A percentile compares a stretch with the other conserved stretches of the same genome.
Conservation (phyloP, 2,329 filamentous ascomycete genomes). For the Penicillium brasilianum region DNA sequence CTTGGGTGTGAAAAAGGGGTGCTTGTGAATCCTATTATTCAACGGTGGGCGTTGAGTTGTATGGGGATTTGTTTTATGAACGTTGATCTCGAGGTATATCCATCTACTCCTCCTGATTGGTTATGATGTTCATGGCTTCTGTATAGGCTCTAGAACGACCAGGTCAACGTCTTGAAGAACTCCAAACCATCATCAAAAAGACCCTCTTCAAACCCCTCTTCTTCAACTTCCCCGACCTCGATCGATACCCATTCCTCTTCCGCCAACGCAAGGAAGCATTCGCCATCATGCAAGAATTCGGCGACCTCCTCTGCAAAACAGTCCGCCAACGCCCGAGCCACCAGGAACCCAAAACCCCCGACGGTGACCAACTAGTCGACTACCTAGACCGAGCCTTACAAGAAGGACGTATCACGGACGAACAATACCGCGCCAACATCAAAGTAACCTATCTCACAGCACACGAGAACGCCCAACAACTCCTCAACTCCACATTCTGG, state of each 20-base stretch:
- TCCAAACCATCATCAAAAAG: conserved; percentile 35
- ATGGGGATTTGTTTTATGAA: conserved; percentile 35
- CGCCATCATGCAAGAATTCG: conserved; percentile 34
- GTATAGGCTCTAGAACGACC: conserved; percentile 30
- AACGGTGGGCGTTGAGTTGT: conserved; percentile 36
- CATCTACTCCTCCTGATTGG: not conserved
- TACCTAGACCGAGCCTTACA: conserved; percentile 29
- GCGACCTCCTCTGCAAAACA: conserved; percentile 23
- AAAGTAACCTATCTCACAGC: conserved; percentile 50
- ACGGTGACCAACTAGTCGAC: conserved; percentile 29
- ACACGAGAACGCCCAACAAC: conserved; percentile 50
- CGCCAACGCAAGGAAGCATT: conserved; percentile 28
- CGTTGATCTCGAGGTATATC: conserved; percentile 32
- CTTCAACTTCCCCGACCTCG: conserved; percentile 36
- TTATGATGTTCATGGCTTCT: not conserved
- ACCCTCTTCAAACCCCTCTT: conserved; percentile 35
- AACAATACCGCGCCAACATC: conserved; percentile 49
- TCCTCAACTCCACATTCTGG: conserved; percentile 45
- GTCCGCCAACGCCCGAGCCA: conserved; percentile 13
- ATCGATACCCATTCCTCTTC: conserved; percentile 30
- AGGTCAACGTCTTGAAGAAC: conserved; percentile 28
- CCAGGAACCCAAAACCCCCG: not conserved
- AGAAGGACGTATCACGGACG: conserved; percentile 38
- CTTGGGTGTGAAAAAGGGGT: conserved; percentile 17
- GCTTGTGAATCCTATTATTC: conserved; percentile 29